phyloP scores from a whole-genome alignment of 805 yeast genomes.

The Dipodascus geniculatus region DNA sequence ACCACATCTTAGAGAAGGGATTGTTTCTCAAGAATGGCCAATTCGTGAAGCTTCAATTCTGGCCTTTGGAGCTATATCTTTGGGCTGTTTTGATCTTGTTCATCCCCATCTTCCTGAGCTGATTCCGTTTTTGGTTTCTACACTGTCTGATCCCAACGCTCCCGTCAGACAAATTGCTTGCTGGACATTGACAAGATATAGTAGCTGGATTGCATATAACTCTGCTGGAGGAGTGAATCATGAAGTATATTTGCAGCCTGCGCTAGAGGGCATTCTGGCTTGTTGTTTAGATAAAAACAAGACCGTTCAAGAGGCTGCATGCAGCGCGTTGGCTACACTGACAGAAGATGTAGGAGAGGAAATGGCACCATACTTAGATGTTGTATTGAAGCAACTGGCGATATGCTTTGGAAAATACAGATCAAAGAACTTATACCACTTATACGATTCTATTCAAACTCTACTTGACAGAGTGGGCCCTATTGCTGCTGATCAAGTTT shows the following conservation, averaged over 20 bases:
- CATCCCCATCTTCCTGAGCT: constrained; percentile 64
- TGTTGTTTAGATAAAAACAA: constrained; percentile 77
- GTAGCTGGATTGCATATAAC: constrained; percentile 60
- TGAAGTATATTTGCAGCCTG: constrained; percentile 60
- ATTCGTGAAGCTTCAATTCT: constrained; percentile 86
- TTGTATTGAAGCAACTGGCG: constrained; percentile 57
- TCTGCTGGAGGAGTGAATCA: constrained; percentile 33
- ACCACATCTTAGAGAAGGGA: constrained; percentile 63
- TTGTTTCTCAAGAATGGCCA: constrained; percentile 70
- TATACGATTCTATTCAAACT: constrained; percentile 87
- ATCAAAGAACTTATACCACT: constrained; percentile 63
- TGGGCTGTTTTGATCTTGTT: constrained; percentile 68
- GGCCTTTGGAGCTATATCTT: constrained; percentile 92
- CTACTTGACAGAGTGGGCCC: constrained; percentile 68
- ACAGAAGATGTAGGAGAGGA: constrained; percentile 63
- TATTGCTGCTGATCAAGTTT: constrained; percentile 41
- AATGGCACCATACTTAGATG: constrained; percentile 51
- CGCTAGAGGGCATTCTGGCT: constrained; percentile 60
- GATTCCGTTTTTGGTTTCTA: constrained; percentile 74
- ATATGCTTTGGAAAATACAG: constrained; percentile 69
- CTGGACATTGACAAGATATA: constrained; percentile 87
- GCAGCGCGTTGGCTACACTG: constrained; percentile 73
- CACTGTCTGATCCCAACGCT: constrained; percentile 63
- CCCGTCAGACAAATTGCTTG: constrained; percentile 88
- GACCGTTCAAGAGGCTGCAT: constrained; percentile 92